A percentile compares a stretch with the other conserved stretches of the same genome.
phyloP scores from a whole-genome alignment of 2,329 filamentous ascomycete genomes.

The Xylaria sp. region DNA sequence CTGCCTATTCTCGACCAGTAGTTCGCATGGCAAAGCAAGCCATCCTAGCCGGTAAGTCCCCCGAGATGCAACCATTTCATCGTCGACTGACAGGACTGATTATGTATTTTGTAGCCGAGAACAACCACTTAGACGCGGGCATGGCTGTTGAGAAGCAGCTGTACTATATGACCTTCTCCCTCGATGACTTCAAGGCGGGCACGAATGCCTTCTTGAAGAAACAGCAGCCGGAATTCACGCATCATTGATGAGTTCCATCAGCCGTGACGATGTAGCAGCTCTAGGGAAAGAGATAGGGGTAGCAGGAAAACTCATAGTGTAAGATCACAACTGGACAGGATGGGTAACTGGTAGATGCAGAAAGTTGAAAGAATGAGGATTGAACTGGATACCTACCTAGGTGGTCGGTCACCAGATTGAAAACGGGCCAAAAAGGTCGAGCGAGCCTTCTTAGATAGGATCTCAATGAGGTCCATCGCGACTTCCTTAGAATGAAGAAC shows the following conservation, averaged over 20 bases:
- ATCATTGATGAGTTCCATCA: constrained; percentile 9
- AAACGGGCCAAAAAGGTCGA: too few species aligned
- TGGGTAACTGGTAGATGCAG: too few species aligned
- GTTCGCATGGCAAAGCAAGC: constrained; percentile 41
- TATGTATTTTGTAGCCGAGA: constrained; percentile 33
- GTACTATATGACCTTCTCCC: constrained; percentile 36
- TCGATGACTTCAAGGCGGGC: constrained; percentile 38
- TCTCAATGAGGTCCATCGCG: too few species aligned
- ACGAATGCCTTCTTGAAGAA: constrained; percentile 40
- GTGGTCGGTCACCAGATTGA: too few species aligned
- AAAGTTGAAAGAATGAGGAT: too few species aligned
- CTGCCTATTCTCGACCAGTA: constrained; percentile 37
- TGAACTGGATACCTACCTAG: too few species aligned
- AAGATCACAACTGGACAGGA: too few species aligned
- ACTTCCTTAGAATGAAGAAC: too few species aligned
- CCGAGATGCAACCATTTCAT: not conserved
- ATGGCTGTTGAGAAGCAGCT: constrained; percentile 34
- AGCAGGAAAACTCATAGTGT: not conserved
- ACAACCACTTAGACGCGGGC: constrained; percentile 37
- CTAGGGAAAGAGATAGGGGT: not conserved
- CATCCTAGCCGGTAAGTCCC: constrained; percentile 28
- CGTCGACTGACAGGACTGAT: constrained; percentile 13
- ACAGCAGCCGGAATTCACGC: constrained; percentile 25
- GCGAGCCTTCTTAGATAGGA: too few species aligned
- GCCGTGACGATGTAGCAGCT: not conserved